phyloP scores from a whole-genome alignment of 257 asterid genomes.

The Solanum medicagineum region DNA sequence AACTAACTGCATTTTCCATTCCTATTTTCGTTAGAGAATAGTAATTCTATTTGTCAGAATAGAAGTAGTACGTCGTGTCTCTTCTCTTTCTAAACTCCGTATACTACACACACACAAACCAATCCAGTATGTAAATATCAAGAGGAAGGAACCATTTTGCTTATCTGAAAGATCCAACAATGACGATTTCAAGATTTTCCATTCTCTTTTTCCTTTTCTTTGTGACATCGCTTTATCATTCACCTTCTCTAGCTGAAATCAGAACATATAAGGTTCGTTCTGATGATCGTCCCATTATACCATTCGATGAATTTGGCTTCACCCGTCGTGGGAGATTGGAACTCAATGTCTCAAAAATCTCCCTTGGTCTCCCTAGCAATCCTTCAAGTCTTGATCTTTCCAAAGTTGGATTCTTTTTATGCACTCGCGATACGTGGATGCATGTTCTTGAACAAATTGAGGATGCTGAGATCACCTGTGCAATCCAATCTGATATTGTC shows the following conservation, averaged over 20 bases:
- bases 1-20: background rate
- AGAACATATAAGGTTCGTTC: conserved; percentile 41
- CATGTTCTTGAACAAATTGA: conserved; percentile 64
- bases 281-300: conserved; percentile 57
- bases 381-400: conserved; percentile 30
- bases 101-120: background rate
- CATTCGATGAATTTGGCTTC: conserved; percentile 81
- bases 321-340: conserved; percentile 70
- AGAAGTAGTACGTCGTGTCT: background rate
- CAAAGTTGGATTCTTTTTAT: conserved; percentile 64
- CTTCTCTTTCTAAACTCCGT: background rate
- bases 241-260: conserved; percentile 45
- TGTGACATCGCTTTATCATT: conserved; percentile 19
- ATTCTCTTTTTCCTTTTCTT: conserved; percentile 16
- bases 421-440: conserved; percentile 64
- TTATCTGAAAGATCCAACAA: background rate
- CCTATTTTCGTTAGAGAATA: background rate
- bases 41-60: background rate
- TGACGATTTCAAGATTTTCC: background rate
- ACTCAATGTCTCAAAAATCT: conserved; percentile 45
- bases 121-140: background rate
- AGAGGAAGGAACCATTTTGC: background rate
- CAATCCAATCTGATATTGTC: conserved; percentile 38
- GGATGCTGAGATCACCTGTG: conserved; percentile 59
- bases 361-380: conserved; percentile 19